Conservation (phyloP, 192 early-diverging fungal species). For the Coemansia sp. region DNA sequence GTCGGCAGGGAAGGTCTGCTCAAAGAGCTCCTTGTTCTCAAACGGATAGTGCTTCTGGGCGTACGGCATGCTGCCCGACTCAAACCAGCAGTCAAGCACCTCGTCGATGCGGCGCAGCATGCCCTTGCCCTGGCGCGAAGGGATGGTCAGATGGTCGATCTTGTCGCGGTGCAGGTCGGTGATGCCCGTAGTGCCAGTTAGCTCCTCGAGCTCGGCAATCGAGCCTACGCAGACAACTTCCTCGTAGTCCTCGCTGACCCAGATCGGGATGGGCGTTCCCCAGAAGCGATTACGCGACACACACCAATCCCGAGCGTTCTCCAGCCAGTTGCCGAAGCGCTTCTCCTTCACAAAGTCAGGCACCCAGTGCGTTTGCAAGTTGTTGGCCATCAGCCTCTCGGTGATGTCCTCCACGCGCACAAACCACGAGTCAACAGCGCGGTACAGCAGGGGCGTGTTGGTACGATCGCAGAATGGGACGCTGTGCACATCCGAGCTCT, state of each 20-base stretch:
- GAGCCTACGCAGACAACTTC: constrained; percentile 90
- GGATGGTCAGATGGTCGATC: constrained; percentile 96
- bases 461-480: constrained; percentile 99
- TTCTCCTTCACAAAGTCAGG: constrained; percentile 95
- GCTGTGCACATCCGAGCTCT: constrained; percentile 85
- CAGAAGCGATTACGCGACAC: constrained; percentile 97
- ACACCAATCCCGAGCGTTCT: constrained; percentile 94
- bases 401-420: constrained; percentile 82
- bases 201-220: constrained; percentile 80
- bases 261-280: constrained; percentile 99
- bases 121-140: constrained; percentile 85
- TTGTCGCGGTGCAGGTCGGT: constrained; percentile 95
- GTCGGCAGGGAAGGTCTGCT: constrained; percentile 90
- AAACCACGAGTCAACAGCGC: constrained; percentile 97
- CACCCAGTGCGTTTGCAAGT: constrained; percentile 89
- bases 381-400: constrained; percentile 84
- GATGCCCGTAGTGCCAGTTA: constrained; percentile 80
- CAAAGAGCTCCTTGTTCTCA: constrained; percentile 89
- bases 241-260: constrained; percentile 89
- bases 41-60: constrained; percentile 99
- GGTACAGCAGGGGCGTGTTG: constrained; percentile 96
- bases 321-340: constrained; percentile 97
- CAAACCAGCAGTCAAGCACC: constrained; percentile 99
- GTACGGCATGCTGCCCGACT: constrained; percentile 98
- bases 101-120: constrained; percentile 84